phyloP scores from a whole-genome alignment of 169 alveolate genomes.

The Eimeria acervulina region DNA sequence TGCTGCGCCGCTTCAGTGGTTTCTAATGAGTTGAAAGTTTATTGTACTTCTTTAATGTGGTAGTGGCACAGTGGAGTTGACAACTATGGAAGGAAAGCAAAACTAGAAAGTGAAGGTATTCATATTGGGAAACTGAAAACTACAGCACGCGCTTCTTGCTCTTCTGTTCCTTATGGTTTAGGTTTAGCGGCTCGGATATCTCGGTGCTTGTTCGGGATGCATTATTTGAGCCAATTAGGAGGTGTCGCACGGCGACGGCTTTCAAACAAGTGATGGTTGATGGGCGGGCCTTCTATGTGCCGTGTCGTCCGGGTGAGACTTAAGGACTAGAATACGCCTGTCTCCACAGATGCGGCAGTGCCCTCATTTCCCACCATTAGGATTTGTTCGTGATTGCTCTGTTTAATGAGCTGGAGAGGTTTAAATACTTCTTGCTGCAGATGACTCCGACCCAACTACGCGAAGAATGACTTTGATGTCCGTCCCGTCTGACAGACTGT shows the following conservation, averaged over 20 bases:
- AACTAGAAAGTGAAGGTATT: background rate
- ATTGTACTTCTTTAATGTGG: background rate
- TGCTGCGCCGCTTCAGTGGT: background rate
- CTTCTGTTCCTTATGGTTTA: background rate
- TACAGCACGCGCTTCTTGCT: background rate
- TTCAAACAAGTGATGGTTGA: slow-evolving; percentile 90
- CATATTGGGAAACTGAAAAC: background rate
- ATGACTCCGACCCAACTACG: slow-evolving; percentile 88
- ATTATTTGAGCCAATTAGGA: slow-evolving; percentile 94
- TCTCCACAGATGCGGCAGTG: background rate
- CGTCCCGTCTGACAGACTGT: slow-evolving; percentile 88
- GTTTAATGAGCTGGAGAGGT: background rate
- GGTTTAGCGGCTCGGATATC: slow-evolving; percentile 96
- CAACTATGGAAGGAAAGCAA: background rate
- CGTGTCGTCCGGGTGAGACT: slow-evolving; percentile 89
- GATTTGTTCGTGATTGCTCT: background rate
- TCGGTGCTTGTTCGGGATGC: slow-evolving; percentile 95
- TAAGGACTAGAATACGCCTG: background rate
- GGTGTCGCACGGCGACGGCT: slow-evolving; percentile 92
- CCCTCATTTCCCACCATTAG: background rate
- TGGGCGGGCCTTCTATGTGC: slow-evolving; percentile 87
- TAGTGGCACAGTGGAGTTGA: background rate
- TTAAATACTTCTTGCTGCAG: slow-evolving; percentile 53
- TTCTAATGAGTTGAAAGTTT: background rate
- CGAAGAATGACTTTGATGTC: slow-evolving; percentile 90